Conservation (phyloP, 1,139 yeast genomes). For the Petasospora rhodanensis region DNA sequence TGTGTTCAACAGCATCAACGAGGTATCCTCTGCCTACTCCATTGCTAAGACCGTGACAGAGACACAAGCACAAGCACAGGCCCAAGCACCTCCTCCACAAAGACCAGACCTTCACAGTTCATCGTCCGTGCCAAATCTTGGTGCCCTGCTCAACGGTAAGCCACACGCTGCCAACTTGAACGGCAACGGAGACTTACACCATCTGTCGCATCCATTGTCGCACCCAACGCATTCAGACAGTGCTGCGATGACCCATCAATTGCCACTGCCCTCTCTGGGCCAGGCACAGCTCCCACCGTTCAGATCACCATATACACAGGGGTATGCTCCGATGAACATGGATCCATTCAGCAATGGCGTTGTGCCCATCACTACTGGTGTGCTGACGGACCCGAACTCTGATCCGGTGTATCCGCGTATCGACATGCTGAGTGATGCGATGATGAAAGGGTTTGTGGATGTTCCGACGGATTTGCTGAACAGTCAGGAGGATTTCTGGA, state of each 20-base stretch:
- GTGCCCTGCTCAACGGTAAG: not conserved
- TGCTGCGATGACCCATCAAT: no score
- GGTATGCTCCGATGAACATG: no score
- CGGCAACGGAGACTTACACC: slow-evolving; percentile 3
- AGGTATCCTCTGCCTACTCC: slow-evolving; percentile 14
- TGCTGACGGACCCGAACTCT: not conserved
- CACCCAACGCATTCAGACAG: no score
- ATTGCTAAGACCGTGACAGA: slow-evolving; percentile 12
- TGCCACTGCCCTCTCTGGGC: no score
- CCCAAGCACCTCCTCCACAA: not conserved
- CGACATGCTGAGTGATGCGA: slow-evolving; percentile 23
- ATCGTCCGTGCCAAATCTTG: slow-evolving; percentile 7
- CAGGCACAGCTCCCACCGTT: no score
- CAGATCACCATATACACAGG: no score
- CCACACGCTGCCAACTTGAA: not conserved
- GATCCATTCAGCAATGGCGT: not conserved
- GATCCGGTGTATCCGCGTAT: slow-evolving; percentile 16
- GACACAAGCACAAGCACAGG: no score
- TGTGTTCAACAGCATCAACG: slow-evolving; percentile 19
- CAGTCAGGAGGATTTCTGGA: slow-evolving; percentile 24
- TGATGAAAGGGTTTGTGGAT: slow-evolving; percentile 23
- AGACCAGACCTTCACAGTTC: slow-evolving; percentile 3
- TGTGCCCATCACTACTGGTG: not conserved
- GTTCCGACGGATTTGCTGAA: slow-evolving; percentile 15
- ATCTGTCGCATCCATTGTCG: no score